A percentile compares a stretch with the other conserved stretches of the same genome.
phyloP scores from a whole-genome alignment of 2,329 filamentous ascomycete genomes.

The Gnomoniopsis sp. region DNA sequence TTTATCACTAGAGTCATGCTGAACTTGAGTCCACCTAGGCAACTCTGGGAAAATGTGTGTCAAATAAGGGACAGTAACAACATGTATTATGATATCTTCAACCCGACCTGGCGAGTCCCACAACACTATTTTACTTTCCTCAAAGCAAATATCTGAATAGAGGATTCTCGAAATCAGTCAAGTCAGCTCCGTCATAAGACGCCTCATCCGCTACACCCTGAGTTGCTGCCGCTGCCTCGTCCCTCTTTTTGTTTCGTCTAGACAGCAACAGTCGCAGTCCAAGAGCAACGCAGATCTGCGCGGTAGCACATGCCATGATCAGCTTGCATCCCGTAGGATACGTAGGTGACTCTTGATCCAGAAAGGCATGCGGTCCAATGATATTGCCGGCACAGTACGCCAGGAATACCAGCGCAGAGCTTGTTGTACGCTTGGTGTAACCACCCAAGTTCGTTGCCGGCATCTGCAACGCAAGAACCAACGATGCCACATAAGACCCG shows the following conservation, averaged over 20 bases:
- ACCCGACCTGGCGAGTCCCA: too few relatives aligned
- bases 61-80: too few relatives aligned
- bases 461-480: conserved; percentile 52
- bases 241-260: conserved; percentile 35
- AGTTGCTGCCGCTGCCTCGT: conserved; percentile 25
- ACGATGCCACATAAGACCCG: conserved; percentile 44
- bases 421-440: conserved; percentile 44
- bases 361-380: conserved; percentile 43
- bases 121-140: background rate
- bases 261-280: conserved; percentile 32
- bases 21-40: too few relatives aligned
- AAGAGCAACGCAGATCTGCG: conserved; percentile 36
- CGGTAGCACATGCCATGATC: conserved; percentile 42
- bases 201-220: conserved; percentile 24
- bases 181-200: conserved; percentile 25
- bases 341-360: conserved; percentile 39
- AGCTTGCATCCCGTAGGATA: conserved; percentile 52
- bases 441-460: conserved; percentile 45
- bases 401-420: conserved; percentile 42
- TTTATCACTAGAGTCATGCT: too few relatives aligned
- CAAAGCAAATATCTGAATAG: conserved; percentile 27
- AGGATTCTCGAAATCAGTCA: conserved; percentile 37
- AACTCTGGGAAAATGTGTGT: too few relatives aligned
- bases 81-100: too few relatives aligned
- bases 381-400: conserved; percentile 45